These are phyloP conservation scores for Zychaea mexicana DNA, from an alignment of 371 early-diverging fungal genomes.

Conservation along the genomic window DNA sequence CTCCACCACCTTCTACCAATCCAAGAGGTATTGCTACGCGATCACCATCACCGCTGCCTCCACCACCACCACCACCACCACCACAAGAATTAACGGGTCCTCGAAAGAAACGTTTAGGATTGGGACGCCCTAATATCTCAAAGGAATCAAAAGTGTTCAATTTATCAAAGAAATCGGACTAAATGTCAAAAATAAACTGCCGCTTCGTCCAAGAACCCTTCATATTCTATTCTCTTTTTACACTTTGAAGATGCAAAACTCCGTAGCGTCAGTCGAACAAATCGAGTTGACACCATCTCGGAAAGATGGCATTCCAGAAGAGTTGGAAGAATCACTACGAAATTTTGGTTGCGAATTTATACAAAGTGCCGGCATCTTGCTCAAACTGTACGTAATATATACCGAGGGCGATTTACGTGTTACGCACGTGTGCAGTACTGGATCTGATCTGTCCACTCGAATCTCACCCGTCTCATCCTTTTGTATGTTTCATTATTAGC, in stretches of 20 bases:
- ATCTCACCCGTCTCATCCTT: not conserved
- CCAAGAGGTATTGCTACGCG: not conserved
- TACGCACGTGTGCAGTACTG: not conserved
- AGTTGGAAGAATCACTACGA: slow-evolving; percentile 75
- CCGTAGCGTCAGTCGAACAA: slow-evolving; percentile 72
- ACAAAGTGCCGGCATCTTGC: slow-evolving; percentile 81
- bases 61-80: not conserved
- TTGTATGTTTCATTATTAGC: slow-evolving; percentile 36
- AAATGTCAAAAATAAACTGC: not conserved
- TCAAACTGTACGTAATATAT: slow-evolving; percentile 80
- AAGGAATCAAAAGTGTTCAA: not conserved
- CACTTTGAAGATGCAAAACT: slow-evolving; percentile 48
- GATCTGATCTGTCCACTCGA: not conserved
- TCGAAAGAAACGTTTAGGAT: not conserved
- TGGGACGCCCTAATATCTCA: not conserved
- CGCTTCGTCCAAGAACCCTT: not conserved
- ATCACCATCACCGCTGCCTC: not conserved
- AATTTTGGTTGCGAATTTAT: slow-evolving; percentile 83
- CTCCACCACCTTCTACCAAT: too few species aligned
- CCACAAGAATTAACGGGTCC: not conserved
- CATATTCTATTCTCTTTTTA: slow-evolving; percentile 1
- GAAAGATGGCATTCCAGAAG: slow-evolving; percentile 65
- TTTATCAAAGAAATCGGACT: not conserved
- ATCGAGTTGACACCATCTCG: slow-evolving; percentile 69
- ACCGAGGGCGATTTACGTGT: too few species aligned